Percentiles rank a stretch among this genome's conserved stretches.
phyloP scores from a whole-genome alignment of 179 eudicot species.

The Spinacia oleracea region DNA sequence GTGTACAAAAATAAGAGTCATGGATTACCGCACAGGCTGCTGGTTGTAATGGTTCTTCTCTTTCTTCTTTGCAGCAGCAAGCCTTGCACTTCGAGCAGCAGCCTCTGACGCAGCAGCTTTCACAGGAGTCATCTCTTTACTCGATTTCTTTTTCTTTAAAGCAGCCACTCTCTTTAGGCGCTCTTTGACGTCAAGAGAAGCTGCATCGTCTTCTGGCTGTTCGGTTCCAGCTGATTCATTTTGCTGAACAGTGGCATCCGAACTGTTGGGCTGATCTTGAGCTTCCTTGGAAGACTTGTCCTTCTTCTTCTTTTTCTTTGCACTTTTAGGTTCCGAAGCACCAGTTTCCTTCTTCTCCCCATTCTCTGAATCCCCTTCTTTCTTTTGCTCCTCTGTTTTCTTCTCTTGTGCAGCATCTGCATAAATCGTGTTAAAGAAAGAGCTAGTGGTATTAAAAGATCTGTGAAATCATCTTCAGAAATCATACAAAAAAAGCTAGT shows the following conservation, averaged over 20 bases:
- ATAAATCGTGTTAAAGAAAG: background rate
- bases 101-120: conserved; percentile 92
- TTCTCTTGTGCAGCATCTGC: conserved; percentile 56
- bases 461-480: background rate
- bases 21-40: conserved; percentile 78
- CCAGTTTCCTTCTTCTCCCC: conserved; percentile 63
- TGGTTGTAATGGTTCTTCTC: conserved; percentile 99
- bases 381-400: conserved; percentile 50
- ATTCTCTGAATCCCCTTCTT: conserved; percentile 52
- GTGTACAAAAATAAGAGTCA: conserved; percentile 23
- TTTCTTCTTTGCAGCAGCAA: conserved; percentile 96
- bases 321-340: conserved; percentile 63
- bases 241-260: conserved; percentile 38
- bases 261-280: conserved; percentile 52
- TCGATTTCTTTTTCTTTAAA: conserved; percentile 83
- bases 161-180: conserved; percentile 73
- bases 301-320: conserved; percentile 95
- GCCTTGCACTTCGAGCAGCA: conserved; percentile 85
- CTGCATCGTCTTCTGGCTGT: conserved; percentile 50
- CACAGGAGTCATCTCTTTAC: conserved; percentile 84
- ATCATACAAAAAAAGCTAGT: background rate
- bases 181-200: conserved; percentile 75
- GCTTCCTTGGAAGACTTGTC: conserved; percentile 71
- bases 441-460: background rate
- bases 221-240: conserved; percentile 42